Base-by-base conservation (phyloP, 495 filamentous ascomycete genomes). In the Penicillium pulvis region DNA sequence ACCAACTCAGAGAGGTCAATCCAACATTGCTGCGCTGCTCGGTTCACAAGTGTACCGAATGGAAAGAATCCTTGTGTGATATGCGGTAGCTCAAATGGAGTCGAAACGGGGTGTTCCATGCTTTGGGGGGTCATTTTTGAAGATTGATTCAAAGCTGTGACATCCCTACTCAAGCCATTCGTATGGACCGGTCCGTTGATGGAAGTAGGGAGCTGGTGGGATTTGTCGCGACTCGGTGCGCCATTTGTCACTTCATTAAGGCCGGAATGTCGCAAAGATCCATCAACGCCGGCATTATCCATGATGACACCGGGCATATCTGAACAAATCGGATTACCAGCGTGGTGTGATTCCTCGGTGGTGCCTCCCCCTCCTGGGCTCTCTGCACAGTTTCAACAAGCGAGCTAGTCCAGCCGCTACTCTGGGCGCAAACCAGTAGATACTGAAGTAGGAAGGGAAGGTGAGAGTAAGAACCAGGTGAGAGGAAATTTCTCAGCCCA, bases 21-120 rank as follows among this genome's bases (percentile, higher is more conserved):
- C 72, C 88, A 92, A 44, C 89, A 90, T 71, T 90, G 86, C 68
- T 97, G 91, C 30, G 87, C 87, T 12, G 93, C 81, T 55, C 94
- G 84, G 51, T 81, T 81, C 46, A 97, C 78, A 23, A 98, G 74
- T 39, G 78, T 79, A 16, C 82, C 80, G 28, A 96, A 76, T 4
- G 89, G 86, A 26, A 90, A 76, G 60, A 89, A 95, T 28, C 86
- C 85, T 55, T 86, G 74, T 0, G 89, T 90, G 56, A 97, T 90
- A 60, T 95, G 92, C 48, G 80, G 75, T 19, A 98, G 84, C 64
- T 93, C 88, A 35, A 91, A 90, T 0, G 87, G 87, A 5, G 55
- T 46, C 3, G 51, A 41, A 30, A 31, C 53, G 41, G 49, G 20
- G 39, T 52, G 51, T 31, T 10, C 46, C 26, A 23, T 36, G 39